A percentile compares a stretch with the other conserved stretches of the same genome.
These are phyloP conservation scores for Gigaspora rosea DNA, from an alignment of 192 early-diverging fungal genomes.

Conservation along the genomic window DNA sequence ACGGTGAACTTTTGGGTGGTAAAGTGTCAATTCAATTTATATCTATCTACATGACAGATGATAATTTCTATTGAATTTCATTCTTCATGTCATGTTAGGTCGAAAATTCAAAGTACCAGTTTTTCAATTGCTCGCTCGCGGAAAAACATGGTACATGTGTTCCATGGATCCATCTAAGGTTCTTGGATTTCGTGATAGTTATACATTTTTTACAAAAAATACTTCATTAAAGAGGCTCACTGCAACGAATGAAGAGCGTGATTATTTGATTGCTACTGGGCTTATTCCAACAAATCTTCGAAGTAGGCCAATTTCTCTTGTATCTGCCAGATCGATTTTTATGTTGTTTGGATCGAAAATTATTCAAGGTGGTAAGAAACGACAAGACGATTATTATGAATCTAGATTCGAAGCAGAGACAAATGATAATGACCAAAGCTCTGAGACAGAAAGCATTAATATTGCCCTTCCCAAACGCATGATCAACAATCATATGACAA, in stretches of 20 bases:
- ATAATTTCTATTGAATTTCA: too few species aligned
- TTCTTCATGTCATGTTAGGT: conserved; percentile 40
- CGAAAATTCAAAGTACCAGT: conserved; percentile 78
- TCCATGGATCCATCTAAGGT: conserved; percentile 86
- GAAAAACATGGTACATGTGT: conserved; percentile 75
- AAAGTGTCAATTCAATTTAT: too few species aligned
- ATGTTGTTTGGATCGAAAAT: conserved; percentile 70
- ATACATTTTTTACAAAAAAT: conserved; percentile 89
- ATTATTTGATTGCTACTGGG: conserved; percentile 60
- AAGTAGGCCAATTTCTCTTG: conserved; percentile 66
- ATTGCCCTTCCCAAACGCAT: conserved; percentile 1
- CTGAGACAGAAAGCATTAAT: conserved; percentile 24
- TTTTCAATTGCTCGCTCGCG: conserved; percentile 77
- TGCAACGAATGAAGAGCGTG: conserved; percentile 78
- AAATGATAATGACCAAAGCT: neutral
- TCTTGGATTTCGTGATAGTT: conserved; percentile 88
- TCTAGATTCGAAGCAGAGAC: conserved; percentile 34
- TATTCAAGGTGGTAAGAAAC: conserved; percentile 60
- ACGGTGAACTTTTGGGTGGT: too few species aligned
- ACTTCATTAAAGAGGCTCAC: conserved; percentile 73
- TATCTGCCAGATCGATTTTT: conserved; percentile 74
- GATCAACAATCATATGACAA: neutral
- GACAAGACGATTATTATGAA: conserved; percentile 76
- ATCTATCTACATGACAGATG: too few species aligned
- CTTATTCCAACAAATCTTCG: conserved; percentile 69